Evolutionary conservation across 2,329 filamentous ascomycete species (phyloP), one percentile per base, ranked within the genome.

Genomic region (Colletotrichum sp.): DNA sequence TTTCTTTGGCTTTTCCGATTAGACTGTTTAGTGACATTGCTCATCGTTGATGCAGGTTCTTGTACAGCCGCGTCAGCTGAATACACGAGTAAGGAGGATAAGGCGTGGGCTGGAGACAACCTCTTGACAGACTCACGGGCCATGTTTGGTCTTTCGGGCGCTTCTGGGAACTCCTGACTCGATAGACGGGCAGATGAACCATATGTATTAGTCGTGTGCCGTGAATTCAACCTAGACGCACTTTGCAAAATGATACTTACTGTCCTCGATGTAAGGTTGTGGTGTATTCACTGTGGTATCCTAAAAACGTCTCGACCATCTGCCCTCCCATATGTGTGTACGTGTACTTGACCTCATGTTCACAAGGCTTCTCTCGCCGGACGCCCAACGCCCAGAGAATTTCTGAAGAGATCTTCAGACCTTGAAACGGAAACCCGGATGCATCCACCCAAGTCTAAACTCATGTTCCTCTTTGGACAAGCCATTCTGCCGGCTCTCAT

Each of bases 371-470:
- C 43, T 48, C 43, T 48, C 18, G 43, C 39, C 39, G 34, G 13
- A 36, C 13, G 6, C 34, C 1, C 18, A 12, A 48, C 1, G 10
- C 43, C 18, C 10, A 48, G 10, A 6, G 7, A 21, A 7, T 3
- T 48, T n/a, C 43, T 7, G 43, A n/a, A 43, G 16, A 30, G 8
- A n/a, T n/a, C 15, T 72, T 48, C 39, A 81, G 18, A 77, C 55
- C 63, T 78, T 77, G 74, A 80, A 80, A 6, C 77, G 76, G 30
- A 78, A 78, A 6, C 72, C 52, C 1, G 80, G 80, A 70, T 81
- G 80, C 66, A 79, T 72, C 78, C 80, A 81, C 1, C 79, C 80
- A 18, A 81, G 78, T 57, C 79, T 66, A 21, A 79, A 75, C 71
- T 81, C 80, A 59, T 80, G 78, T 61, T 79, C 67, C 43, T 79